These are phyloP conservation scores for Heliamphora pulchella DNA, from an alignment of 179 eudicot species.

Conservation along the genomic window DNA sequence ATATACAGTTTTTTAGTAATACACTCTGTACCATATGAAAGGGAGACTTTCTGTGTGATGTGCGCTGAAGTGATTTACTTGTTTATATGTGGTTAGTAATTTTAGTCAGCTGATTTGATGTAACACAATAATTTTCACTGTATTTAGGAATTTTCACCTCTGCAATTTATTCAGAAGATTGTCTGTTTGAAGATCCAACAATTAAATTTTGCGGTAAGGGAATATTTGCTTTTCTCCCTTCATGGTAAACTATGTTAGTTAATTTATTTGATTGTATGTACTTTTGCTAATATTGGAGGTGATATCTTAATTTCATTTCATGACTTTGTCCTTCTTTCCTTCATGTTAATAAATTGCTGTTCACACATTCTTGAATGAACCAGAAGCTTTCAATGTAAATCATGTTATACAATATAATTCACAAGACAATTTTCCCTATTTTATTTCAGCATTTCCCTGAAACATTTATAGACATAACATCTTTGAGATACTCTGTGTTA, in stretches of 20 bases:
- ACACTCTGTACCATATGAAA: not conserved
- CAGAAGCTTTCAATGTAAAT: not conserved
- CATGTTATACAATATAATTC: no score
- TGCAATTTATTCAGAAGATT: slow-evolving; percentile 63
- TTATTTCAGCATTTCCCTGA: no score
- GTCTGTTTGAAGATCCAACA: slow-evolving; percentile 86
- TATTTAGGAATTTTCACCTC: slow-evolving; percentile 56
- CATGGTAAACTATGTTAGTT: not conserved
- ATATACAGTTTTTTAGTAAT: not conserved
- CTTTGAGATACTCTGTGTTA: no score
- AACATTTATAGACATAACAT: no score
- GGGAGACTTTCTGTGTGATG: not conserved
- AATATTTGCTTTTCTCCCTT: not conserved
- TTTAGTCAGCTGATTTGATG: not conserved
- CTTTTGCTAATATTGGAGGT: not conserved
- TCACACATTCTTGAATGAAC: not conserved
- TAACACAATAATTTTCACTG: not conserved
- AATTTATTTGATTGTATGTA: not conserved
- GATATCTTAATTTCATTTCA: not conserved
- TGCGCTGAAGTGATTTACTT: not conserved
- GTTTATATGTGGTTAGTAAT: not conserved
- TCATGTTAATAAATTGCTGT: not conserved
- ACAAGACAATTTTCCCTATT: no score
- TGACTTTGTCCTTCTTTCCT: not conserved
- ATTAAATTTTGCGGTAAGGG: slow-evolving; percentile 68